Evolutionary conservation across 2,329 filamentous ascomycete species (phyloP).

Genomic region (Ophiostoma ulmi): DNA sequence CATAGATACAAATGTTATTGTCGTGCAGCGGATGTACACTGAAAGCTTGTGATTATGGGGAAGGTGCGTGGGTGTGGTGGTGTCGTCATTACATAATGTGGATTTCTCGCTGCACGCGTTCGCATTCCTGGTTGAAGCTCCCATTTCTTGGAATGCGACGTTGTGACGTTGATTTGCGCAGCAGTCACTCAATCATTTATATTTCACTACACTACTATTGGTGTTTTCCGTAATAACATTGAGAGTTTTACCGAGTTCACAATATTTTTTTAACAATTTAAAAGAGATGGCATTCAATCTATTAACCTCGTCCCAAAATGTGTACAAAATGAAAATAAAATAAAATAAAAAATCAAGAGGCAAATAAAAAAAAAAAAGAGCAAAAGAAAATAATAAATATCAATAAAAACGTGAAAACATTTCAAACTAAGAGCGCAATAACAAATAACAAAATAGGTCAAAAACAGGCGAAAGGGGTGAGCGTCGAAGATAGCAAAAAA

Average conservation of each 20-base stretch:
- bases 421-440: neutral
- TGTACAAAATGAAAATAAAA: neutral
- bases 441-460: neutral
- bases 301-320: neutral
- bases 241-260: neutral
- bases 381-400: neutral
- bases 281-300: neutral
- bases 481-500: neutral
- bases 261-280: neutral
- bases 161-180: neutral
- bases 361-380: neutral
- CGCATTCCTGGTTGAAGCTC: neutral
- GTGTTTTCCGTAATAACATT: neutral
- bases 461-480: neutral
- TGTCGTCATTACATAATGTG: constrained; percentile 14
- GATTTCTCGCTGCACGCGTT: neutral
- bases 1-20: neutral
- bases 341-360: no score
- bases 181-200: neutral
- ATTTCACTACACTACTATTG: neutral
- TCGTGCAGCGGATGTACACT: neutral
- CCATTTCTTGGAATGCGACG: neutral
- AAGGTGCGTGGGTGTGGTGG: neutral
- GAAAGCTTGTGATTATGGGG: constrained; percentile 10
- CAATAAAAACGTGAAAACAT: neutral